Base-by-base conservation (phyloP, 2,329 filamentous ascomycete species). In the Apiospora hydei region DNA sequence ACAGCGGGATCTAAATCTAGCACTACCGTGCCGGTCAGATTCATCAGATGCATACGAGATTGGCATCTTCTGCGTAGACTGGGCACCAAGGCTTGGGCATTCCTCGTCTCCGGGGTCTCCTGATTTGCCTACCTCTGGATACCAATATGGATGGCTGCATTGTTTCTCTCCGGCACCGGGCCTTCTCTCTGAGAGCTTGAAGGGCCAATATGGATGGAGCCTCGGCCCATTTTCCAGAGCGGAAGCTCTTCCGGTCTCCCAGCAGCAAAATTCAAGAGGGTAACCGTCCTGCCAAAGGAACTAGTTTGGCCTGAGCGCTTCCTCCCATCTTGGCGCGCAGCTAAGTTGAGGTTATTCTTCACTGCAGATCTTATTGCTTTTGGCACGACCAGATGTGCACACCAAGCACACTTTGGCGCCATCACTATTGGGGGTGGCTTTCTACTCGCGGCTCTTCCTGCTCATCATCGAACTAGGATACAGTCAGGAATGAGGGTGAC, bases 311-410 rank as follows among this genome's bases (percentile, higher is more conserved):
- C 14, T 24, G 57, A 41, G 57, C 57, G 34, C 57, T 64, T 24
- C 57, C 57, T 64, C 57, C 57, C 57, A 64, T 64, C 57, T 64
- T 41, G 57, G 57, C 57, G 18, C 21, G 11, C 34, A 64, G 21
- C 57, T 64, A 64, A 64, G 57, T 41, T 64, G 41, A 64, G 57
- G 57, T 41, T 64, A 64, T 64, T 41, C 57, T 64, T 64, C 57
- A 64, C 41, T 34, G 57, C 34, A 41, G 57, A 64, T 64, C 57
- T 6, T 41, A 16, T 64, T 64, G 57, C 57, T 64, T 64, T 64
- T 64, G 14, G 10, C 34, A n/a, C 57, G 13, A 2, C 34, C 21
- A 64, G 34, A 34, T 13, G 57, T 21, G 30, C 11, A 64, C 57
- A 34, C 57, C 41, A 64, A 14, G 34, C 16, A 41, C 30, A 41